Base-by-base conservation (phyloP, 768 basidiomycete species). In the Hygrocybe coccinea region DNA sequence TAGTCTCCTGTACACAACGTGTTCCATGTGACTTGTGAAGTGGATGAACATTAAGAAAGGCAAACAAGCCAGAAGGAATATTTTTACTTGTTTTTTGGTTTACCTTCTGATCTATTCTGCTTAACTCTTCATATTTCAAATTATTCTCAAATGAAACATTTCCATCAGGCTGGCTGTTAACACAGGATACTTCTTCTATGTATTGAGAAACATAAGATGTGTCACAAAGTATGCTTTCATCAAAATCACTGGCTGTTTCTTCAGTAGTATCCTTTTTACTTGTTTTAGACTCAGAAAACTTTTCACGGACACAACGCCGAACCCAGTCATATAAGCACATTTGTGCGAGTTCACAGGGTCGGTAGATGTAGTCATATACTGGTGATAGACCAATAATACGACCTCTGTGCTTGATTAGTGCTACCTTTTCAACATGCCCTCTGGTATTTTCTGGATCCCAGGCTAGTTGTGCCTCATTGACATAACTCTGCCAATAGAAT, bases 271-370 rank as follows among this genome's bases (percentile, higher is more conserved):
- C 11, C 7, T 43, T 35, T 37, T 10, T 54, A 39, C 36, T 49
- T 50, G 17, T 50, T 52, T 34, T 41, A 41, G 2, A 25, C 38
- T 45, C 44, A 37, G 49, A 25, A 33, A 52, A 38, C 54, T 60
- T 57, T 51, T 38, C 59, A 36, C 56, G 57, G 33, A 50, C 47
- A 41, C 55, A 61, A 21, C 52, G 29, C 29, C 55, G 22, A 25
- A 67, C 53, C 64, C 63, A 70, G 22, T 72, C 67, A 63, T 71
- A 71, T 21, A 71, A 50, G 56, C 37, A 56, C 35, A 66, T 41
- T 56, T 59, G 1, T 17, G 66, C 61, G 5, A 65, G 54, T 25
- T 58, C 43, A 5, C 15, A 17, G 7, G 70, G 61, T 21, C 70
- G 43, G 53, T 58, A 67, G n/a, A 63, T 64, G 51, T 70, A 70